phyloP scores from a whole-genome alignment of 2,329 filamentous ascomycete genomes.

The Diaporthe vaccinii region DNA sequence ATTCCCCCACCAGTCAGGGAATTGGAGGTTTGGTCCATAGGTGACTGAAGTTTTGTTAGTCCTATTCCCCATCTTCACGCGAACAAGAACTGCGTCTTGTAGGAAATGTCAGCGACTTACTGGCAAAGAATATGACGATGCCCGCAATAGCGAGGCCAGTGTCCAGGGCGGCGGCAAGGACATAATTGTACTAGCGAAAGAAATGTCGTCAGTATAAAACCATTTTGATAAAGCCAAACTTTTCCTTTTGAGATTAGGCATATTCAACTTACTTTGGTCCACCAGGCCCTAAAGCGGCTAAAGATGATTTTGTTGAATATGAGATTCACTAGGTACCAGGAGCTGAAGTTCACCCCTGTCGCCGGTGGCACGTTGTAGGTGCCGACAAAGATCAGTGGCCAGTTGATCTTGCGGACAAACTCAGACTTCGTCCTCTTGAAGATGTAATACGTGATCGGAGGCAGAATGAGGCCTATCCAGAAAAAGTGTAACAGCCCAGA shows the following conservation, averaged over 20 bases:
- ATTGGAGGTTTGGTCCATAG: constrained; percentile 50
- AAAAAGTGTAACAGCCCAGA: constrained; percentile 63
- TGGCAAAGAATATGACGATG: constrained; percentile 53
- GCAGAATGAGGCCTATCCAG: constrained; percentile 60
- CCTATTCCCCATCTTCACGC: too few species aligned
- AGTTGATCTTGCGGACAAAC: constrained; percentile 53
- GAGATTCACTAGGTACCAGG: constrained; percentile 59
- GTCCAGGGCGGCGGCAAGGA: constrained; percentile 51
- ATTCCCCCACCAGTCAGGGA: constrained; percentile 54
- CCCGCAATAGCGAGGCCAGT: constrained; percentile 50
- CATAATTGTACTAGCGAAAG: constrained; percentile 54
- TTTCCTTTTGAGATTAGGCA: not conserved
- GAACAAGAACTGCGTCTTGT: too few species aligned
- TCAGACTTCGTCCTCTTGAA: constrained; percentile 55
- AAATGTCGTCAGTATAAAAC: not conserved
- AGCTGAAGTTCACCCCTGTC: constrained; percentile 52
- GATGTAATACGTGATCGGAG: constrained; percentile 56
- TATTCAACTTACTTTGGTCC: constrained; percentile 47
- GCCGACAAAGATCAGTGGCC: constrained; percentile 53
- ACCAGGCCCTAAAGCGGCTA: constrained; percentile 59
- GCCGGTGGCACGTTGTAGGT: constrained; percentile 56
- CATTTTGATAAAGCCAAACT: not conserved
- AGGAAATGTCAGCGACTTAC: not conserved
- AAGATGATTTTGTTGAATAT: constrained; percentile 61
- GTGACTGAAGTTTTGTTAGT: constrained; percentile 43